Percentiles rank a stretch among this genome's conserved stretches.
These are phyloP conservation scores for Alternaria burnsii DNA, from an alignment of 2,329 filamentous ascomycete genomes.

Conservation along the genomic window DNA sequence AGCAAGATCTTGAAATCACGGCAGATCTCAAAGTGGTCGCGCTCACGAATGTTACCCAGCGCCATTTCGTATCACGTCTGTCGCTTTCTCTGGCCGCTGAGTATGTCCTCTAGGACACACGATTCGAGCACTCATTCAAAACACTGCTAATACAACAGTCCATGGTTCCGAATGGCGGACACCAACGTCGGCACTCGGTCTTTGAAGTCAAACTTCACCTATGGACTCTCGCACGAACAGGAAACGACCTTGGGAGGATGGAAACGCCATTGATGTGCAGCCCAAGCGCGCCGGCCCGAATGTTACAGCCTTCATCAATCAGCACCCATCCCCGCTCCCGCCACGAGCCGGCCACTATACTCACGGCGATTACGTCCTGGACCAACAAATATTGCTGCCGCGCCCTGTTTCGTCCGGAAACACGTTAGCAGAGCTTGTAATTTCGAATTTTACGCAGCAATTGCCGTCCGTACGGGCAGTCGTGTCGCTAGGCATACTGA, in stretches of 20 bases:
- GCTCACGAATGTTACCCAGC: constrained; percentile 13
- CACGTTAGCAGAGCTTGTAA: constrained; percentile 23
- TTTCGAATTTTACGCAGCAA: constrained; percentile 14
- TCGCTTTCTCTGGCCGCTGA: constrained; percentile 33
- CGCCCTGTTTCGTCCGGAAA: constrained; percentile 29
- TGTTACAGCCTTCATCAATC: constrained; percentile 18
- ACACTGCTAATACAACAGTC: constrained; percentile 23
- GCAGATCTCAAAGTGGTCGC: constrained; percentile 20
- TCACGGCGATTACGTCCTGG: constrained; percentile 29
- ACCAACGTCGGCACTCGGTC: constrained; percentile 24
- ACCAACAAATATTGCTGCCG: constrained; percentile 36
- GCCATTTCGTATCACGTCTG: constrained; percentile 21
- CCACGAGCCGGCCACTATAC: constrained; percentile 36
- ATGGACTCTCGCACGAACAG: constrained; percentile 41
- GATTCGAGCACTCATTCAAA: constrained; percentile 17
- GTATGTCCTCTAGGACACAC: constrained; percentile 17
- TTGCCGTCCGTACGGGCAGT: constrained; percentile 16
- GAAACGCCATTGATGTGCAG: constrained; percentile 23
- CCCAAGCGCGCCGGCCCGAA: constrained; percentile 29
- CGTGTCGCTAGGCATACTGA: constrained; percentile 12
- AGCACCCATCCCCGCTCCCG: constrained; percentile 35
- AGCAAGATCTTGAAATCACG: not conserved
- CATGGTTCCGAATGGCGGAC: constrained; percentile 37
- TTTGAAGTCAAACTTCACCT: constrained; percentile 29
- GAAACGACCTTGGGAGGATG: constrained; percentile 47